Evolutionary conservation across 176 grass and related monocot species (phyloP).

Genomic region (Poa pratensis): DNA sequence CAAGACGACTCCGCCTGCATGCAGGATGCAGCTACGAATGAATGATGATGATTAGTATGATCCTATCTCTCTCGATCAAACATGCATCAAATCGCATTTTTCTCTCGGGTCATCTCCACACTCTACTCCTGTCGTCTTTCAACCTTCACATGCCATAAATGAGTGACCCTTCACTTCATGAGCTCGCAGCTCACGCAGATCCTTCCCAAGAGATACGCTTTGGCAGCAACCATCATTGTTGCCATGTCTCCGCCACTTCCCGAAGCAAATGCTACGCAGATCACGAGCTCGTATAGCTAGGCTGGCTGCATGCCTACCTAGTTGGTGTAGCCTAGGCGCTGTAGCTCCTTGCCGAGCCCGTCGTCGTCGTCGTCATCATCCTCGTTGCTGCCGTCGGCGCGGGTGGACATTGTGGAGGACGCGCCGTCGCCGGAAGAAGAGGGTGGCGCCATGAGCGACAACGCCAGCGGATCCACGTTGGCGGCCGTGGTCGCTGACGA

Average conservation of each 20-base stretch:
- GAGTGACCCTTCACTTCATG: slow-evolving; percentile 30
- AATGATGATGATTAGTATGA: neutral
- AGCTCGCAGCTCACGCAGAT: neutral
- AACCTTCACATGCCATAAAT: slow-evolving; percentile 48
- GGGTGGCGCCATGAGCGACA: slow-evolving; percentile 29
- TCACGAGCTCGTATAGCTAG: slow-evolving; percentile 1
- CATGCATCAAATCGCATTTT: slow-evolving; percentile 2
- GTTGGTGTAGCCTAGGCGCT: slow-evolving; percentile 57
- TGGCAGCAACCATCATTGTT: slow-evolving; percentile 34
- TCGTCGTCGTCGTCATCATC: slow-evolving; percentile 22
- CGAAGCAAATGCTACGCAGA: slow-evolving; percentile 36
- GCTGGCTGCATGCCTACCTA: slow-evolving; percentile 35
- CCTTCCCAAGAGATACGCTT: neutral
- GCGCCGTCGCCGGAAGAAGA: slow-evolving; percentile 64
- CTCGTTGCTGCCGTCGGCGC: slow-evolving; percentile 25
- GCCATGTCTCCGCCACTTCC: neutral
- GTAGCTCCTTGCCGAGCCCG: slow-evolving; percentile 35
- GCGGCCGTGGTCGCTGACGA: slow-evolving; percentile 15
- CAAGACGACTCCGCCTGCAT: slow-evolving; percentile 35
- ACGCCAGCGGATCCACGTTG: slow-evolving; percentile 39
- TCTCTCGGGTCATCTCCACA: slow-evolving; percentile 7
- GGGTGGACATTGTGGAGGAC: slow-evolving; percentile 65
- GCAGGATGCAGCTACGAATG: slow-evolving; percentile 19
- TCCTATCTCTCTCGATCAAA: slow-evolving; percentile 6
- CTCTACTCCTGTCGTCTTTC: slow-evolving; percentile 9